Percentiles rank a stretch among this genome's conserved stretches.
These are phyloP conservation scores for Haematococcus lacustris DNA, from an alignment of 139 green algal species.

Conservation along the genomic window DNA sequence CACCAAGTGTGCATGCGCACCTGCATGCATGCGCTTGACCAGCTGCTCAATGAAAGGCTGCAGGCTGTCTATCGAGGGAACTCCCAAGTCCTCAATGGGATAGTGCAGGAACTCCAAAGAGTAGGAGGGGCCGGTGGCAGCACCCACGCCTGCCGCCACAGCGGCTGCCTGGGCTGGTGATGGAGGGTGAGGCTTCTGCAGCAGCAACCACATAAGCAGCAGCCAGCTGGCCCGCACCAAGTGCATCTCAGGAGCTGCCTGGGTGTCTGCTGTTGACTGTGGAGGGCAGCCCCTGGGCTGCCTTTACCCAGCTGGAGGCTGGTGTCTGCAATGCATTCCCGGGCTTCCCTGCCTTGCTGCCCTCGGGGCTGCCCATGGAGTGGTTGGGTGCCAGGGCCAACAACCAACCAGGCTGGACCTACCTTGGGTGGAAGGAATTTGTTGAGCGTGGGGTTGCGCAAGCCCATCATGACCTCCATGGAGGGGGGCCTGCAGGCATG, in stretches of 20 bases:
- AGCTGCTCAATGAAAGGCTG: slow-evolving; percentile 14
- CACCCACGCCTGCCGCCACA: background rate
- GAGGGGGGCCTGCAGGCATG: slow-evolving; percentile 25
- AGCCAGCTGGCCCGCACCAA: no score
- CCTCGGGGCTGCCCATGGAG: background rate
- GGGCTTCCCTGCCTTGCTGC: no score
- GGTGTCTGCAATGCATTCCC: no score
- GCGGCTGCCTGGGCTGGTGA: no score
- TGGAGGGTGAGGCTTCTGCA: no score
- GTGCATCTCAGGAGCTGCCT: no score
- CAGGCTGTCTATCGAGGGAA: slow-evolving; percentile 23
- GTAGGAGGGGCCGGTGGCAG: background rate
- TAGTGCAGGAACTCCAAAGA: background rate
- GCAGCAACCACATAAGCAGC: no score
- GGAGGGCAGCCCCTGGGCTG: no score
- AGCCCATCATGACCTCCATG: slow-evolving; percentile 52
- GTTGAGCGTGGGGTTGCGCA: slow-evolving; percentile 50
- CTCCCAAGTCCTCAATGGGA: slow-evolving; percentile 60
- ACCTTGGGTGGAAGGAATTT: slow-evolving; percentile 29
- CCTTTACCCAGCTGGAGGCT: no score
- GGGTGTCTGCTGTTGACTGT: no score
- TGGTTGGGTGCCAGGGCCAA: background rate
- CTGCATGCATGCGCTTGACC: background rate
- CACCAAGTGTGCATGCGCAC: slow-evolving; percentile 1
- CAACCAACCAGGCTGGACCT: background rate